Percentiles rank a stretch among this genome's conserved stretches.
Evolutionary conservation across 495 filamentous ascomycete species (phyloP).

Genomic region (Podospora pseudopauciseta): DNA sequence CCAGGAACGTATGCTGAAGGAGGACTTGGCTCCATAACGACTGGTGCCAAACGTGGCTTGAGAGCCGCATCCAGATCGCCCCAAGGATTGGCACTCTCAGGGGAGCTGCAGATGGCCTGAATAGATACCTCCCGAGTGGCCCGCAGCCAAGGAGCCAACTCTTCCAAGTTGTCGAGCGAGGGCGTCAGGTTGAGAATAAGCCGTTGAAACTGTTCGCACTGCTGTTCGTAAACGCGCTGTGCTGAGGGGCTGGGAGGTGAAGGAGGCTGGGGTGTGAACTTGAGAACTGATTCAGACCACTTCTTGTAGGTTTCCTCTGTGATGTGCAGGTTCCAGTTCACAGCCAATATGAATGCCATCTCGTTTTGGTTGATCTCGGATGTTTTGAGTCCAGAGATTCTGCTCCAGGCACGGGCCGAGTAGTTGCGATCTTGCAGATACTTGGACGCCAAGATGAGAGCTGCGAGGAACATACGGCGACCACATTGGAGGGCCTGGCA

Average conservation of each 20-base stretch:
- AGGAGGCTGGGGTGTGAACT: conserved; percentile 70
- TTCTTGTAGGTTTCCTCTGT: conserved; percentile 81
- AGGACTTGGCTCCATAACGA: conserved; percentile 59
- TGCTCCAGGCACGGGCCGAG: conserved; percentile 95
- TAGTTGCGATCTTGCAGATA: conserved; percentile 98
- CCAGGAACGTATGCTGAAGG: conserved; percentile 50
- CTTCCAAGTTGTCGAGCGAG: conserved; percentile 63
- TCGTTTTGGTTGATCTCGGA: conserved; percentile 95
- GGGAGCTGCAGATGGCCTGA: conserved; percentile 33
- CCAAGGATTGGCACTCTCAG: conserved; percentile 17
- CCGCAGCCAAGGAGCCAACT: conserved; percentile 36
- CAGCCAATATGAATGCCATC: conserved; percentile 82
- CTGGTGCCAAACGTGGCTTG: conserved; percentile 36
- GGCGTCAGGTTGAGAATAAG: conserved; percentile 77
- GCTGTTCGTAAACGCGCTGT: conserved; percentile 38
- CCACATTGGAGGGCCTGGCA: conserved; percentile 90
- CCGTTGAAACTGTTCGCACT: conserved; percentile 64
- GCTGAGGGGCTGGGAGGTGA: conserved; percentile 48
- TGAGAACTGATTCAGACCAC: conserved; percentile 88
- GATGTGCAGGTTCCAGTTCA: conserved; percentile 93
- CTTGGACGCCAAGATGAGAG: conserved; percentile 90
- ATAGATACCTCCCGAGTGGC: conserved; percentile 33
- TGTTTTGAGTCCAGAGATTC: conserved; percentile 89
- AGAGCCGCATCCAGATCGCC: not conserved
- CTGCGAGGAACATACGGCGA: conserved; percentile 93